A percentile compares a stretch with the other conserved stretches of the same genome.
Conservation (phyloP, 2,329 filamentous ascomycete species). For the Zasmidium cellare region DNA sequence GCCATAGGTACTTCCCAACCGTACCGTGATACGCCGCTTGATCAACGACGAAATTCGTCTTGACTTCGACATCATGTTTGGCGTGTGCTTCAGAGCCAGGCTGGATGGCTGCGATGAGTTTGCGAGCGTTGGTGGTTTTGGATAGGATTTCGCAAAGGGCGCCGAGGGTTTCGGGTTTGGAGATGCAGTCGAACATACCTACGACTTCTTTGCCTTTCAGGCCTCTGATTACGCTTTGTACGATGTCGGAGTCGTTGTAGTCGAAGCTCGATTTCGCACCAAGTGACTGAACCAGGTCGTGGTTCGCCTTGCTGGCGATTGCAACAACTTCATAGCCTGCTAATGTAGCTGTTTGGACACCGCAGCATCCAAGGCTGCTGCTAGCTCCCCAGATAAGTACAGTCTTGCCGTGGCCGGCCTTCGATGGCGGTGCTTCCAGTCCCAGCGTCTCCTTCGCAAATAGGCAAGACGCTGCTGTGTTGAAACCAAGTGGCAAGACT, state of each 20-base stretch:
- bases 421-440: constrained; percentile 18
- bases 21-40: constrained; percentile 5
- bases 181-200: constrained; percentile 9
- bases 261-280: constrained; percentile 51
- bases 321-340: constrained; percentile 44
- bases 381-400: constrained; percentile 55
- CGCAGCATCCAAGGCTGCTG: constrained; percentile 53
- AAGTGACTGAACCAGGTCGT: constrained; percentile 41
- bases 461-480: constrained; percentile 8
- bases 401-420: neutral
- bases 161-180: constrained; percentile 3
- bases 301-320: constrained; percentile 36
- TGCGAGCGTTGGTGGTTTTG: neutral
- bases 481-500: constrained; percentile 8
- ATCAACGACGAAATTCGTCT: constrained; percentile 10
- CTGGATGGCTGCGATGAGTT: constrained; percentile 11
- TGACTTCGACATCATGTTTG: constrained; percentile 6
- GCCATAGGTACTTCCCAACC: constrained; percentile 10
- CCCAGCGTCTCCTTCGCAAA: constrained; percentile 5
- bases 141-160: constrained; percentile 7
- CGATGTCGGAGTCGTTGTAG: constrained; percentile 33
- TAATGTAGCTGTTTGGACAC: constrained; percentile 50
- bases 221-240: neutral
- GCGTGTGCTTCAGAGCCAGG: constrained; percentile 3
- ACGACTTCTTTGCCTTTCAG: constrained; percentile 1